phyloP scores from a whole-genome alignment of 2,329 filamentous ascomycete species.

The Phoma sp. region DNA sequence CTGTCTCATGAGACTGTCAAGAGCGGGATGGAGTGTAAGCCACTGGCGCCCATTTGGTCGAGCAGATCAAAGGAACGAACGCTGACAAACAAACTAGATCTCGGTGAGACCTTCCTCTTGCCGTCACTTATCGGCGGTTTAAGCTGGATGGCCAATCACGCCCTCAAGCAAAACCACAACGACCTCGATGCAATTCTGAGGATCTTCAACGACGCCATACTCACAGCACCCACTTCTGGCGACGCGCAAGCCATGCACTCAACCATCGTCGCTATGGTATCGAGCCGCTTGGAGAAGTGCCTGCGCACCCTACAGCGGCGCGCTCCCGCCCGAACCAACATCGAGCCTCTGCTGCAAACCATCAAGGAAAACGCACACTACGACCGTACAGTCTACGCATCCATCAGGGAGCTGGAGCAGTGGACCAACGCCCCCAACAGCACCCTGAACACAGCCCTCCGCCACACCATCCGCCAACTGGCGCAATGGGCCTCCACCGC shows the following conservation, averaged over 20 bases:
- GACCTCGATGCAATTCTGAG: conserved; percentile 73
- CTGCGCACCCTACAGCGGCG: conserved; percentile 70
- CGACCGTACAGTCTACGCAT: conserved; percentile 66
- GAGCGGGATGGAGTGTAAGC: conserved; percentile 75
- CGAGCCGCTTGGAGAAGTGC: conserved; percentile 70
- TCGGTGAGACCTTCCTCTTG: conserved; percentile 80
- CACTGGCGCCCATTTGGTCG: background rate
- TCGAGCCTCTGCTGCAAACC: conserved; percentile 71
- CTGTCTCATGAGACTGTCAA: conserved; percentile 74
- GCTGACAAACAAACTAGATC: conserved; percentile 55
- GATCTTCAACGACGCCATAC: conserved; percentile 74
- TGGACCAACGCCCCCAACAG: conserved; percentile 66
- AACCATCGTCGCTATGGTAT: conserved; percentile 73
- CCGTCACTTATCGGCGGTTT: conserved; percentile 78
- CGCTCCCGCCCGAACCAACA: conserved; percentile 70
- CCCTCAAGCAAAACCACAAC: conserved; percentile 67
- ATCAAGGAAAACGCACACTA: conserved; percentile 65
- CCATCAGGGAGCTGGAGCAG: conserved; percentile 70
- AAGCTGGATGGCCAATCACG: conserved; percentile 71
- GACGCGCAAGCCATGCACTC: conserved; percentile 75
- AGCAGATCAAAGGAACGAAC: background rate
- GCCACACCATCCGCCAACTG: conserved; percentile 66
- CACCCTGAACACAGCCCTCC: conserved; percentile 64
- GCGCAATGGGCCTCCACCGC: conserved; percentile 68
- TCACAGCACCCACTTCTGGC: conserved; percentile 70